Evolutionary conservation across 1,139 yeast species (phyloP).

Genomic region (Yamadazyma songkhlaensis): DNA sequence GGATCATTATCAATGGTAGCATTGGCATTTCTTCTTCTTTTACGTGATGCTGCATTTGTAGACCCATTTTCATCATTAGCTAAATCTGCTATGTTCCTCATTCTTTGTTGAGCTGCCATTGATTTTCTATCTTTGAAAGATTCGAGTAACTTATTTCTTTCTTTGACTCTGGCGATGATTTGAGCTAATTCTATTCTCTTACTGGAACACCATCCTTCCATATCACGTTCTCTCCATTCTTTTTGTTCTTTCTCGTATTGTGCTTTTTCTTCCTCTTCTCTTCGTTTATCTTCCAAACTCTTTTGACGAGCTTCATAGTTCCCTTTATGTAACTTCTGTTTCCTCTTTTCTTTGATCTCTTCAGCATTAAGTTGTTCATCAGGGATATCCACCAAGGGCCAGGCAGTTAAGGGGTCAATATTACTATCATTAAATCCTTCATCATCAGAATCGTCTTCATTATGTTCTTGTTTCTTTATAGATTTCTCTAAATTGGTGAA

Average conservation of each 20-base stretch:
- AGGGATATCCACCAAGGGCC: conserved; percentile 80
- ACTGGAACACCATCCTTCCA: conserved; percentile 74
- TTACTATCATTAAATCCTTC: conserved; percentile 30
- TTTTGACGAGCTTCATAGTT: conserved; percentile 86
- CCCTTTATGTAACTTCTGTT: conserved; percentile 78
- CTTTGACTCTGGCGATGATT: conserved; percentile 59
- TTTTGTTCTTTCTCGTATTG: conserved; percentile 60
- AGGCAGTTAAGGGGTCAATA: conserved; percentile 51
- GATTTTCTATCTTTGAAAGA: conserved; percentile 89
- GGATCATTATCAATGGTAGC: conserved; percentile 86
- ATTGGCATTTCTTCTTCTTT: conserved; percentile 52
- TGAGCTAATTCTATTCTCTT: conserved; percentile 62
- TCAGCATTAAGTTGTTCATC: conserved; percentile 81
- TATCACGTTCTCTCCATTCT: conserved; percentile 74
- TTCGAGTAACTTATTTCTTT: conserved; percentile 65
- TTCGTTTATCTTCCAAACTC: conserved; percentile 70
- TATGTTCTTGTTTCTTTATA: conserved; percentile 60
- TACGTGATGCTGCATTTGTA: conserved; percentile 35
- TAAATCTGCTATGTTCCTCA: conserved; percentile 86
- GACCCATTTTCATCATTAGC: conserved; percentile 68
- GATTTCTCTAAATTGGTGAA: conserved; percentile 65
- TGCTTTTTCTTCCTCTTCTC: conserved; percentile 51
- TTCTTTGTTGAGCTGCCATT: conserved; percentile 85
- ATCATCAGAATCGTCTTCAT: conserved; percentile 46
- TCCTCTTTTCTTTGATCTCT: conserved; percentile 81